Conservation (phyloP, 2,329 filamentous ascomycete genomes). For the Cladosporium sphaerospermum region DNA sequence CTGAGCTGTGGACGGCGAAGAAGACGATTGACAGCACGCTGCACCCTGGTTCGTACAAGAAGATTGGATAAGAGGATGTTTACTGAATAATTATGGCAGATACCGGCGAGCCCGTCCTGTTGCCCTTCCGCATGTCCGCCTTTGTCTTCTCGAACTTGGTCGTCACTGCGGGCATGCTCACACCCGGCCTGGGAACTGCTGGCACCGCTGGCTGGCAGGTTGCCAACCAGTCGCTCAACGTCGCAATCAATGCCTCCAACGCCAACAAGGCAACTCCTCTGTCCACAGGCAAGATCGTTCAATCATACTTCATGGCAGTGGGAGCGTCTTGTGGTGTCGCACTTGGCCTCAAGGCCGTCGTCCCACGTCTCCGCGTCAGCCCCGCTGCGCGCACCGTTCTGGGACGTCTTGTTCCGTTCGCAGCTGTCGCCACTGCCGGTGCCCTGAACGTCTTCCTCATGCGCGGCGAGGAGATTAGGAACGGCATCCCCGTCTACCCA, state of each 20-base stretch:
- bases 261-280: slow-evolving; percentile 95
- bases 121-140: slow-evolving; percentile 96
- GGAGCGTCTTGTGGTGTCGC: slow-evolving; percentile 91
- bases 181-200: slow-evolving; percentile 73
- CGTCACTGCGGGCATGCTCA: slow-evolving; percentile 95
- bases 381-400: slow-evolving; percentile 71
- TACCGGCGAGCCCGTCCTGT: slow-evolving; percentile 82
- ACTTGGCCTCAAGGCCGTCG: slow-evolving; percentile 81
- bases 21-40: slow-evolving; percentile 95
- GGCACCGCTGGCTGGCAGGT: slow-evolving; percentile 94
- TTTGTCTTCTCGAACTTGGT: slow-evolving; percentile 91
- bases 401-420: slow-evolving; percentile 86
- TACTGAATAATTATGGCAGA: slow-evolving; percentile 47
- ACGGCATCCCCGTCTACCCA: slow-evolving; percentile 88
- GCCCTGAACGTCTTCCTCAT: slow-evolving; percentile 95
- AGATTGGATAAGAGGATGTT: not conserved
- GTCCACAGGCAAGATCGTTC: slow-evolving; percentile 68
- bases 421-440: slow-evolving; percentile 85
- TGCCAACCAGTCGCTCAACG: slow-evolving; percentile 94
- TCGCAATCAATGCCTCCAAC: slow-evolving; percentile 95
- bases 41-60: slow-evolving; percentile 66
- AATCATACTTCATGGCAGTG: slow-evolving; percentile 89
- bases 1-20: slow-evolving; percentile 90
- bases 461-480: slow-evolving; percentile 90
- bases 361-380: slow-evolving; percentile 71